Base-by-base conservation (phyloP, 164 flowering plant species). In the Amborella trichopoda region DNA sequence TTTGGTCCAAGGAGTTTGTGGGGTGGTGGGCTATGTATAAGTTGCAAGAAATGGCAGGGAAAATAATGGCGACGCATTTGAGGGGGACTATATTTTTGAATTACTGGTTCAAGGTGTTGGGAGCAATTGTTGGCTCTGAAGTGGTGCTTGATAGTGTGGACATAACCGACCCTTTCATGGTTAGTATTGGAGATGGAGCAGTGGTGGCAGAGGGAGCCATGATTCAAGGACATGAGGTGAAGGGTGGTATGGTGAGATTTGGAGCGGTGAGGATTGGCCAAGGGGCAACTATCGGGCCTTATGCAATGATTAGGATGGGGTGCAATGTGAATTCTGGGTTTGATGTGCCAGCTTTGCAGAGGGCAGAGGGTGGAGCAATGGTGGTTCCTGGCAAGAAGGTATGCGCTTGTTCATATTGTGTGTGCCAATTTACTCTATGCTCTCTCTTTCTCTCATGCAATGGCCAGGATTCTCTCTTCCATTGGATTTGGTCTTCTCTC, bases 11-110 rank as follows among this genome's bases (percentile, higher is more conserved):
- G 41, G 73, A 74, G 27, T 79, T 73, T 46, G 73, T 79, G 16
- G 80, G 65, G 59, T 80, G 93, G 93, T 83, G 87, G 93, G 74
- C 75, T 30, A 77, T 83, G 17, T 77, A 77, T 58, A 83, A 79
- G 65, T 80, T 70, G 23, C 84, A 77, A 40, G 73, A 77, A 46
- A 57, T 72, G 17, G 66, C 82, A 50, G 72, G 79, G 1, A 77
- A 66, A 65, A 71, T 74, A 37, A 53, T 77, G 22, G 93, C 87
- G 27, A 75, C 72, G 49, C 87, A 83, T 60, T 62, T 80, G 52
- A 70, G 81, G 63, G 93, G 93, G 60, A 83, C 93, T 4, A 66
- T 80, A 26, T 74, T 83, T 48, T 71, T 80, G 5, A 83, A 72
- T 14, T 75, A 67, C 61, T 83, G 93, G 93, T 83, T 75, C 58